Percentiles rank a stretch among this genome's conserved stretches.
Conservation (phyloP, 192 early-diverging fungal species). For the Coemansia pectinata region DNA sequence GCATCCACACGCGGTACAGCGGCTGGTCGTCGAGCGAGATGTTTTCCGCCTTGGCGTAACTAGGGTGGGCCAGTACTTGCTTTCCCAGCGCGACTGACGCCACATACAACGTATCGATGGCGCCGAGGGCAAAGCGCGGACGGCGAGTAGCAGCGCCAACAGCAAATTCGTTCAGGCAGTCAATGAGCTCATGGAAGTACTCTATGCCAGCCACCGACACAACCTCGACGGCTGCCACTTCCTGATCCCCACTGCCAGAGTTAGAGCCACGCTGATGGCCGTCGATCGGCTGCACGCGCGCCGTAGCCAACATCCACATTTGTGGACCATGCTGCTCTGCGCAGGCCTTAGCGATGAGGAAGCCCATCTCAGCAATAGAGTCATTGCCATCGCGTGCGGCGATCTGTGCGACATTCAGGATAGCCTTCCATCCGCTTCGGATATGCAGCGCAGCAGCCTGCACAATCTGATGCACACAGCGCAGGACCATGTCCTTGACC, state of each 20-base stretch:
- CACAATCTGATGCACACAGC: conserved; percentile 77
- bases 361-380: conserved; percentile 72
- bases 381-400: conserved; percentile 70
- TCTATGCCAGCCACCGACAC: conserved; percentile 39
- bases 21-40: conserved; percentile 60
- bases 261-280: neutral
- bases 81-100: conserved; percentile 25
- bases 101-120: conserved; percentile 43
- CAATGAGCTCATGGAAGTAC: conserved; percentile 53
- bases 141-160: conserved; percentile 23
- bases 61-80: conserved; percentile 28
- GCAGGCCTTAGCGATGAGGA: conserved; percentile 57
- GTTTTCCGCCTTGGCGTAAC: conserved; percentile 1
- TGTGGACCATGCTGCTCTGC: conserved; percentile 37
- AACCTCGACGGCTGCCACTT: conserved; percentile 1
- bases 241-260: no score
- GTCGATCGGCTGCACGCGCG: neutral
- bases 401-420: conserved; percentile 63
- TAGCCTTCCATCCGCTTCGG: conserved; percentile 78
- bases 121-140: conserved; percentile 41
- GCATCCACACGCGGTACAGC: conserved; percentile 78
- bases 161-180: conserved; percentile 48
- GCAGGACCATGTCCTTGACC: conserved; percentile 75
- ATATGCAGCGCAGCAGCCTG: conserved; percentile 73
- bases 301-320: conserved; percentile 33